Evolutionary conservation across 1,284 basidiomycete species (phyloP), one percentile per base, ranked within the genome.

Genomic region (Lentinula novae-zelandiae): DNA sequence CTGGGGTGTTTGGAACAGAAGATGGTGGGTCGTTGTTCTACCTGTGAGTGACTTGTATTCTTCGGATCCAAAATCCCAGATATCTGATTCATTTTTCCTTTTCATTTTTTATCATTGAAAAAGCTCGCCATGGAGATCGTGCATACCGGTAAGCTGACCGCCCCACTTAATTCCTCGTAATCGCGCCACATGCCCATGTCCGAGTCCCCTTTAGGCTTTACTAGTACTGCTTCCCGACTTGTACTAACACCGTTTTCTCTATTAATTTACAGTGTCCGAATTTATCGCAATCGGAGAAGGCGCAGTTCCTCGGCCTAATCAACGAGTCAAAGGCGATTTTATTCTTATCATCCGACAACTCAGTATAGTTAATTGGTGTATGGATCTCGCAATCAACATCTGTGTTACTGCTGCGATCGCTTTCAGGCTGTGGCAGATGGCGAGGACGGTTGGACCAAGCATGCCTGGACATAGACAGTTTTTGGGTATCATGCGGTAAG

Each of bases 331-430:
- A 36, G 50, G 50, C 12, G 27, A 33, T 52, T 52, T 52, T 8
- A 52, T 52, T 9, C 50, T 52, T 12, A 52, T 52, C 13, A 36
- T 52, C 31, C 27, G 34, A 36, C 50, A 36, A 17, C 34, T 31
- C 27, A 52, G 50, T 36, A 52, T 52, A 15, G 50, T 52, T 1
- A 36, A 52, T 34, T 52, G 50, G 50, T 52, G 15, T 13, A 52
- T 52, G 50, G 50, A 52, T 52, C 50, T 52, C 17, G 50, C 34
- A 9, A 52, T 52, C n/a, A 52, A 52, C 27, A 52, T 52, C 34
- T 31, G 50, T 33, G 50, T 52, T 34, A 52, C 50, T 27, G 50
- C 50, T 17, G 50, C 50, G 50, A 52, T 52, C n/a, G 50, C 50
- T 5, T 36, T 52, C 5, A 31, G 50, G 34, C 50, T 52, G 27